A percentile compares a stretch with the other conserved stretches of the same genome.
phyloP scores from a whole-genome alignment of 2,329 filamentous ascomycete species.

The Colletotrichum zoysiae region DNA sequence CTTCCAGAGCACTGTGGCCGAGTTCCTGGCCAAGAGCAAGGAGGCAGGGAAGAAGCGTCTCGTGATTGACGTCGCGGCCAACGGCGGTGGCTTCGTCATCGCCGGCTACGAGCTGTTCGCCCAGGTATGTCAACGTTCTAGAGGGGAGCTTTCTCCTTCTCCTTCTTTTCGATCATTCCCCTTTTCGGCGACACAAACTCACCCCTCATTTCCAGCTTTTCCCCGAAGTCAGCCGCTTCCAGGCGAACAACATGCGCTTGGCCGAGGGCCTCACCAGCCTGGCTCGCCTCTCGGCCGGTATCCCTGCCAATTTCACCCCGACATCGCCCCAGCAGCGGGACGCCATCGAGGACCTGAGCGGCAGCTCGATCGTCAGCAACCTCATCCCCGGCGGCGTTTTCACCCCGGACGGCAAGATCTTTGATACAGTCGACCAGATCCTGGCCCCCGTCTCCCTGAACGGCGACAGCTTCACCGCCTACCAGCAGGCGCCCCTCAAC shows the following conservation, averaged over 20 bases:
- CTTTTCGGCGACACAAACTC: background rate
- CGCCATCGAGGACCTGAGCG: conserved; percentile 59
- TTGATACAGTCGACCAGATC: conserved; percentile 49
- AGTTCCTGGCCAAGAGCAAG: conserved; percentile 49
- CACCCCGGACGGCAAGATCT: conserved; percentile 54
- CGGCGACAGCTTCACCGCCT: conserved; percentile 62
- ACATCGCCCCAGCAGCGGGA: conserved; percentile 53
- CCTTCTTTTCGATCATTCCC: conserved; percentile 49
- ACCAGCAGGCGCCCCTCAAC: conserved; percentile 58
- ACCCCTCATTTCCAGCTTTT: conserved; percentile 55
- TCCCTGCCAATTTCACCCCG: conserved; percentile 49
- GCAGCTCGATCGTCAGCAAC: conserved; percentile 58
- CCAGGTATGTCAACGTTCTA: conserved; percentile 56
- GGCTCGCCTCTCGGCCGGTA: conserved; percentile 52
- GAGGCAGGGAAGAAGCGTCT: conserved; percentile 69
- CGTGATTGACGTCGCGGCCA: conserved; percentile 69
- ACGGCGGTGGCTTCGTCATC: conserved; percentile 70
- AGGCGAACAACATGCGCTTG: conserved; percentile 63
- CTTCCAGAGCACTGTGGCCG: conserved; percentile 49
- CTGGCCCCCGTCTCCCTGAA: conserved; percentile 52
- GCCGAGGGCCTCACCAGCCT: conserved; percentile 60
- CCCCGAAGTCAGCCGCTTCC: conserved; percentile 62
- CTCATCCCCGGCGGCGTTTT: conserved; percentile 62
- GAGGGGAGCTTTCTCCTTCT: background rate
- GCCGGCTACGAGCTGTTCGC: conserved; percentile 74